Evolutionary conservation across 441 rosid species (phyloP).

Genomic region (Erodium trifolium): DNA sequence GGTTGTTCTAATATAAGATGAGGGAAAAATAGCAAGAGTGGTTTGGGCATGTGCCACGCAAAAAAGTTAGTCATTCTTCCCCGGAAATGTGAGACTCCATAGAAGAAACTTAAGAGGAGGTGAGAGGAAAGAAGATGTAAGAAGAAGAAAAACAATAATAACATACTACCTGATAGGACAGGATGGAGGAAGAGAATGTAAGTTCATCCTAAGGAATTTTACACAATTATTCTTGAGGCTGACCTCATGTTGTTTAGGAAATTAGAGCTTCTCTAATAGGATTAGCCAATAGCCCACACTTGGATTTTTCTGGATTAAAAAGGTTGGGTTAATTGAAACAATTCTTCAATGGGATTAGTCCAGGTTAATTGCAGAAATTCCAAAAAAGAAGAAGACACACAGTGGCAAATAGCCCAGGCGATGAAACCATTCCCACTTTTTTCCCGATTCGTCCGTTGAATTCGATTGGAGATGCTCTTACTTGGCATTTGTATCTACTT

Average conservation of each 20-base stretch:
- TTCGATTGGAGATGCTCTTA: too few relatives aligned
- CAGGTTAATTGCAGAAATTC: too few relatives aligned
- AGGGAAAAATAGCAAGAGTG: too few relatives aligned
- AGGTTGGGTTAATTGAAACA: too few relatives aligned
- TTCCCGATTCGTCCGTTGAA: too few relatives aligned
- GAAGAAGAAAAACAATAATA: background rate
- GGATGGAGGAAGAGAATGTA: background rate
- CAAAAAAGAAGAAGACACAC: too few relatives aligned
- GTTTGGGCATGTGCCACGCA: background rate
- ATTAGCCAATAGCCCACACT: too few relatives aligned
- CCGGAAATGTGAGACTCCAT: background rate
- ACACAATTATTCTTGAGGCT: background rate
- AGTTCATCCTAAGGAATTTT: background rate
- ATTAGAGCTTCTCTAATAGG: background rate
- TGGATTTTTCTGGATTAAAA: too few relatives aligned
- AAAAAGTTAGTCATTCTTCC: background rate
- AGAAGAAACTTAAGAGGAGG: background rate
- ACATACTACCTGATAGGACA: background rate
- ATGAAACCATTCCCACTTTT: too few relatives aligned
- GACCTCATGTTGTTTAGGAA: background rate
- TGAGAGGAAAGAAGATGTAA: background rate
- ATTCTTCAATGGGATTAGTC: too few relatives aligned
- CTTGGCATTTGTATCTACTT: background rate
- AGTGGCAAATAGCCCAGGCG: too few relatives aligned
- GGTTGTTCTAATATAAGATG: background rate